Evolutionary conservation across 2,329 filamentous ascomycete genomes (phyloP).

Genomic region (Sphaerostilbella broomeana): DNA sequence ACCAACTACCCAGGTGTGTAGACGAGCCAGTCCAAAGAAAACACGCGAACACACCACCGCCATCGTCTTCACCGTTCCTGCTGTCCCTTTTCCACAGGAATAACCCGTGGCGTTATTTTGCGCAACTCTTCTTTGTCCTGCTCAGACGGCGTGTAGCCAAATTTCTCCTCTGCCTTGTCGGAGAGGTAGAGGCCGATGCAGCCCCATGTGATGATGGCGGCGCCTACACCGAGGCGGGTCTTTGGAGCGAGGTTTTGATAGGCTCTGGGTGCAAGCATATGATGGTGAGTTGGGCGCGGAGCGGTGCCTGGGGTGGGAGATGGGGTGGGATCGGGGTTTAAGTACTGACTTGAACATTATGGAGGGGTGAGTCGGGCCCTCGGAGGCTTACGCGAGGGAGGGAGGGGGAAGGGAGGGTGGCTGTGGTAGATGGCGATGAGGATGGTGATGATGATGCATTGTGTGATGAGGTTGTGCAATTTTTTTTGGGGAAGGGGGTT

Average conservation of each 20-base stretch:
- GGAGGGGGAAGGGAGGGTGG: background rate
- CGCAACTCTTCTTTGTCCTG: slow-evolving; percentile 64
- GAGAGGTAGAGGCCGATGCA: slow-evolving; percentile 64
- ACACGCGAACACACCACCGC: too few species aligned
- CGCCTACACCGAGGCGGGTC: slow-evolving; percentile 64
- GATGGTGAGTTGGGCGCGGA: background rate
- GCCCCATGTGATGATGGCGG: slow-evolving; percentile 72
- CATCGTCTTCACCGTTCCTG: slow-evolving; percentile 1
- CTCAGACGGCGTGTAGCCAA: slow-evolving; percentile 66
- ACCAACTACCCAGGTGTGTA: too few species aligned
- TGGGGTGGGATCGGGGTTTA: background rate
- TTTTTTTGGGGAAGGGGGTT: too few species aligned
- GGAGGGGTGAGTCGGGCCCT: background rate
- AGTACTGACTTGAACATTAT: slow-evolving; percentile 12
- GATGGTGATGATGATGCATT: too few species aligned
- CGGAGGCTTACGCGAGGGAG: too few species aligned
- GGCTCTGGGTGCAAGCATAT: slow-evolving; percentile 37
- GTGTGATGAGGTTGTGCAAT: too few species aligned
- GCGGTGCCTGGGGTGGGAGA: background rate
- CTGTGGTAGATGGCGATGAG: too few species aligned
- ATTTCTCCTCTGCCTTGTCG: slow-evolving; percentile 64
- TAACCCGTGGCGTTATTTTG: slow-evolving; percentile 55
- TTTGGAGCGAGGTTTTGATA: slow-evolving; percentile 67
- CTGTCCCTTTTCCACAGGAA: slow-evolving; percentile 46
- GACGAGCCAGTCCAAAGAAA: too few species aligned